Conservation (phyloP, 352 stramenopile species). For the Peronospora destructor region DNA sequence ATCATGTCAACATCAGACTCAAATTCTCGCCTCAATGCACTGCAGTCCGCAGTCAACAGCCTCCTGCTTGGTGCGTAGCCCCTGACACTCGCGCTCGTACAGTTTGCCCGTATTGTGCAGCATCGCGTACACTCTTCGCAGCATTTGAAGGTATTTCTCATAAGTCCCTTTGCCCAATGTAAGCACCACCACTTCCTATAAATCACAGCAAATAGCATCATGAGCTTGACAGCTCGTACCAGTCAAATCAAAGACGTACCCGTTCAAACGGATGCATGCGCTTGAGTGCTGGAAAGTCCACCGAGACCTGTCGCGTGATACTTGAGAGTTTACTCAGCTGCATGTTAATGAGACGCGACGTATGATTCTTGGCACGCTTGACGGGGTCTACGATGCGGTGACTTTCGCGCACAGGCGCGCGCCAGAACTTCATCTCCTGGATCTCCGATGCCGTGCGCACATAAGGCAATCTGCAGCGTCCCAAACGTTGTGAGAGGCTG, state of each 20-base stretch:
- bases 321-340: slow-evolving; percentile 66
- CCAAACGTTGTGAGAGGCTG: background rate
- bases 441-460: slow-evolving; percentile 77
- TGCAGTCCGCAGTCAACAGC: slow-evolving; percentile 60
- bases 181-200: slow-evolving; percentile 72
- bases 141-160: slow-evolving; percentile 62
- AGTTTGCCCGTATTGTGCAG: slow-evolving; percentile 74
- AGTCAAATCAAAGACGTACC: slow-evolving; percentile 21
- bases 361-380: slow-evolving; percentile 77
- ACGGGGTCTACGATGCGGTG: slow-evolving; percentile 73
- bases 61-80: slow-evolving; percentile 73
- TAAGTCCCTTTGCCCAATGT: slow-evolving; percentile 68
- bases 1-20: background rate
- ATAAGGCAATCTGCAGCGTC: slow-evolving; percentile 51
- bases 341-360: slow-evolving; percentile 72
- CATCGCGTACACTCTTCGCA: slow-evolving; percentile 69
- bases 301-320: slow-evolving; percentile 61
- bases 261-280: slow-evolving; percentile 77
- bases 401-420: slow-evolving; percentile 58
- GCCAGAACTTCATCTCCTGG: slow-evolving; percentile 86
- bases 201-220: background rate
- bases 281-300: slow-evolving; percentile 72
- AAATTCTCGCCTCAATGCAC: slow-evolving; percentile 54
- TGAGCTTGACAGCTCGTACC: slow-evolving; percentile 1
- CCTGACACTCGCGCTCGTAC: slow-evolving; percentile 60